These are phyloP conservation scores for Prototheca cutis DNA, from an alignment of 163 green algal species.

Conservation along the genomic window DNA sequence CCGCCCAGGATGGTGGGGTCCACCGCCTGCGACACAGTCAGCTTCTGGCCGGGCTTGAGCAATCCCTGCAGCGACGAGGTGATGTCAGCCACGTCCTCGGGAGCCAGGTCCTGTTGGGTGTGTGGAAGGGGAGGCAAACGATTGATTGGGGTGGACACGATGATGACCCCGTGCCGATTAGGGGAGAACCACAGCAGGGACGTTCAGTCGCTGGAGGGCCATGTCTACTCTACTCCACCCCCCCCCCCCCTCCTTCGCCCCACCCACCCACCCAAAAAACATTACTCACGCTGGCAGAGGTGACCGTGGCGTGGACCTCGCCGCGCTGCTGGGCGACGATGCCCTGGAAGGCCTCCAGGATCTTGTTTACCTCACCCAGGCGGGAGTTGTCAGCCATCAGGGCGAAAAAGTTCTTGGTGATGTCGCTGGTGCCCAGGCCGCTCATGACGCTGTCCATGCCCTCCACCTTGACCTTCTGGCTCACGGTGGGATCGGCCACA, in stretches of 20 bases:
- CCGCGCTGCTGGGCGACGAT: conserved; percentile 33
- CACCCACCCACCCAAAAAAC: too few relatives aligned
- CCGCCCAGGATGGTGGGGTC: conserved; percentile 40
- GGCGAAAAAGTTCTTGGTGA: conserved; percentile 44
- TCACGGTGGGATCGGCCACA: conserved; percentile 39
- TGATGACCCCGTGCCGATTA: too few relatives aligned
- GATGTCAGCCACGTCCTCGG: conserved; percentile 26
- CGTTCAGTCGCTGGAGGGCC: too few relatives aligned
- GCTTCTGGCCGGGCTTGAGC: conserved; percentile 30
- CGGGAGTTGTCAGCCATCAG: conserved; percentile 46
- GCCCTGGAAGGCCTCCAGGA: conserved; percentile 30
- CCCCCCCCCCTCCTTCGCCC: too few relatives aligned
- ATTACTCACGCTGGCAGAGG: too few relatives aligned
- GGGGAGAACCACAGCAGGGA: too few relatives aligned
- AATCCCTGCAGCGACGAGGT: conserved; percentile 25
- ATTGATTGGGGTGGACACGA: too few relatives aligned
- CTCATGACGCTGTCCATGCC: conserved; percentile 38
- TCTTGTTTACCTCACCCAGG: conserved; percentile 26
- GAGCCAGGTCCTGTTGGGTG: not conserved
- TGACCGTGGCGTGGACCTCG: conserved; percentile 38
- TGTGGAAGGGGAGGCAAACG: too few relatives aligned
- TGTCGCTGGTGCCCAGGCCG: conserved; percentile 31
- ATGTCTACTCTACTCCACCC: too few relatives aligned
- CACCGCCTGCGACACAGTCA: conserved; percentile 34
- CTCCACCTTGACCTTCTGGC: conserved; percentile 23